Percentiles rank a stretch among this genome's conserved stretches.
These are phyloP conservation scores for Bocquillonia castaneifolia DNA, from an alignment of 441 rosid genomes.

Conservation along the genomic window DNA sequence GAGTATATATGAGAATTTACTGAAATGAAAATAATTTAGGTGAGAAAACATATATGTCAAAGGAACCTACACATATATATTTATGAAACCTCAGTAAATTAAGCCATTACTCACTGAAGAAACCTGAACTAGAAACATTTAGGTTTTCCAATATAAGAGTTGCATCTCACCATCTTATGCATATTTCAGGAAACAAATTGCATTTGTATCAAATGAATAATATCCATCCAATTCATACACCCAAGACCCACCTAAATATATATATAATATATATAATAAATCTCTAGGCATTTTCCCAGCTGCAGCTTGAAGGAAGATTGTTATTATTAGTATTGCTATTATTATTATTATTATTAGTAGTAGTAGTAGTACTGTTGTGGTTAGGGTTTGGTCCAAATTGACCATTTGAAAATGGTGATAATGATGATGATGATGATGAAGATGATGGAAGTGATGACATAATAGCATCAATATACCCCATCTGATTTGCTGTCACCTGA, in stretches of 20 bases:
- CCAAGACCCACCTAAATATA: conserved; percentile 11
- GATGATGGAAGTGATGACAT: conserved; percentile 35
- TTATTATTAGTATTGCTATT: not conserved
- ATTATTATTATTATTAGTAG: conserved; percentile 6
- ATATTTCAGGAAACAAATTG: conserved; percentile 23
- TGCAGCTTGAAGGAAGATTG: conserved; percentile 30
- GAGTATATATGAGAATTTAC: not conserved
- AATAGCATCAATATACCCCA: conserved; percentile 58
- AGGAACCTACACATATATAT: conserved; percentile 24
- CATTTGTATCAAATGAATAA: conserved; percentile 19
- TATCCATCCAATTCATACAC: conserved; percentile 7
- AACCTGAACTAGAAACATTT: conserved; percentile 44
- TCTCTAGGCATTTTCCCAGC: conserved; percentile 49
- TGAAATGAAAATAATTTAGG: conserved; percentile 3
- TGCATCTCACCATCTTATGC: conserved; percentile 28
- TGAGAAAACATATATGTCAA: conserved; percentile 20
- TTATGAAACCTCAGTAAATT: conserved; percentile 20
- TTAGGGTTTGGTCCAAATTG: conserved; percentile 57
- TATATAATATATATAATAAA: too few relatives aligned
- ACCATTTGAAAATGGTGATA: conserved; percentile 40
- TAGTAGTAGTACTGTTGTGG: not conserved
- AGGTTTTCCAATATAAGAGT: conserved; percentile 37
- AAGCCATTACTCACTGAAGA: conserved; percentile 30
- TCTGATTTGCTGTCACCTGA: conserved; percentile 32
- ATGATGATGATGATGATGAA: conserved; percentile 42